Conservation (phyloP, 345 rosid species). For the Lepidium sativum region DNA sequence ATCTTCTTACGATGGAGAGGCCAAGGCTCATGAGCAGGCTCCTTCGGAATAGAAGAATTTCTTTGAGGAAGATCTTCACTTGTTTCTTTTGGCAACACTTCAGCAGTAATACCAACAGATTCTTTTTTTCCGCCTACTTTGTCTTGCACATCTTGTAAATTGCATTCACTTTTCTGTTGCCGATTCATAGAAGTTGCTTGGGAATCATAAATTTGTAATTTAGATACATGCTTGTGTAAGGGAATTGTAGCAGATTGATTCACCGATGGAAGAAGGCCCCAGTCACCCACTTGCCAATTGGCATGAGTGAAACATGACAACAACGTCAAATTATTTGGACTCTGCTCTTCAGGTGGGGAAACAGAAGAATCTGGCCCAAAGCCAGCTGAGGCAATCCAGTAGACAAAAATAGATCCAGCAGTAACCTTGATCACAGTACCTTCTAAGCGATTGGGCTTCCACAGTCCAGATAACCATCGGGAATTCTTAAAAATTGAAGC, state of each 20-base stretch:
- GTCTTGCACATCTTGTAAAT: constrained; percentile 43
- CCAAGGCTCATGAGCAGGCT: constrained; percentile 67
- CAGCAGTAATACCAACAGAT: constrained; percentile 32
- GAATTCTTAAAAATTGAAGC: constrained; percentile 79
- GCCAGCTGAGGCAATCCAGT: constrained; percentile 97
- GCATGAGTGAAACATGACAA: constrained; percentile 84
- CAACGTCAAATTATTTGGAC: constrained; percentile 75
- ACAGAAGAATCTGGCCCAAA: constrained; percentile 80
- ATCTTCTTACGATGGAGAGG: constrained; percentile 87
- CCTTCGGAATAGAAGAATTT: constrained; percentile 49
- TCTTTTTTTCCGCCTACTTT: constrained; percentile 38
- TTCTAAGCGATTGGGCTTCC: constrained; percentile 85
- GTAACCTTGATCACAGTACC: constrained; percentile 91
- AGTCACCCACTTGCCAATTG: constrained; percentile 93
- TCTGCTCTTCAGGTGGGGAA: constrained; percentile 90
- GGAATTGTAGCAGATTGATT: constrained; percentile 34
- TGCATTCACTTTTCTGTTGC: constrained; percentile 30
- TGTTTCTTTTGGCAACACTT: constrained; percentile 29
- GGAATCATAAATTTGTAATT: constrained; percentile 43
- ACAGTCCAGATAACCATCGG: constrained; percentile 74
- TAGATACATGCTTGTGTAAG: constrained; percentile 46
- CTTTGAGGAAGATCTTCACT: constrained; percentile 23
- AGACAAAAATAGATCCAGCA: constrained; percentile 75
- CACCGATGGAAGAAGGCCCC: constrained; percentile 67
- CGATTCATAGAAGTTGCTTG: constrained; percentile 26